Base-by-base conservation (phyloP, 1,284 basidiomycete genomes). In the Schizophyllum amplum region DNA sequence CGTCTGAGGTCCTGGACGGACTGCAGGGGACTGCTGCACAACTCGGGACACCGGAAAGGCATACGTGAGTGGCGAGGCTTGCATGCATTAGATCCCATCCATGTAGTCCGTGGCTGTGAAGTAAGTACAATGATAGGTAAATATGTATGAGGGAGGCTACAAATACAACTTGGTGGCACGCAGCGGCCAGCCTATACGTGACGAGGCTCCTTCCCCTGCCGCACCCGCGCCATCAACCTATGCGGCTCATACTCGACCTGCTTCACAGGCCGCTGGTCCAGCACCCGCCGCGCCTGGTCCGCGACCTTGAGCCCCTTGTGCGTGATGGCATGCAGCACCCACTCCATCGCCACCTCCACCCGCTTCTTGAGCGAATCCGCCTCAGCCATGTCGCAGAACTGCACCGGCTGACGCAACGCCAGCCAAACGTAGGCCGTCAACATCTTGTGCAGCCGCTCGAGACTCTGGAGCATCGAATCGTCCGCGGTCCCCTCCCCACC, bases 341-440 rank as follows among this genome's bases (percentile, higher is more conserved):
- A 84, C 56, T 92, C 84, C 65, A 96, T 80, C 11, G 78, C 85
- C 24, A 68, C 67, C 71, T 97, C 92, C 4, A 84, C 75, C 27
- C 85, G 73, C n/a, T 67, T 67, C 69, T 93, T 93, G 55, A 89
- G 65, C 49, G 68, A 69, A 4, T 72, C 66, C 1, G 83, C 86
- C 47, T 77, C 71, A 9, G 73, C 69, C 26, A 78, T 72, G 33
- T 89, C 79, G 17, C 81, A 74, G 68, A 92, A 98, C 11, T 84
- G 79, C 51, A 94, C 75, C 0, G 84, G 80, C 53, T 86, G 79
- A n/a, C 95, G 84, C 70, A 84, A 87, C 22, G 79, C 79, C 58
- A 97, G 78, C 96, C 96, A 99, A 55, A 93, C 75, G 70, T 98
- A 98, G 20, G 90, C 64, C 17, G 90, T 84, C 24, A 95, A 68